Base-by-base conservation (phyloP, 495 filamentous ascomycete species). In the Penicillium turbatum region DNA sequence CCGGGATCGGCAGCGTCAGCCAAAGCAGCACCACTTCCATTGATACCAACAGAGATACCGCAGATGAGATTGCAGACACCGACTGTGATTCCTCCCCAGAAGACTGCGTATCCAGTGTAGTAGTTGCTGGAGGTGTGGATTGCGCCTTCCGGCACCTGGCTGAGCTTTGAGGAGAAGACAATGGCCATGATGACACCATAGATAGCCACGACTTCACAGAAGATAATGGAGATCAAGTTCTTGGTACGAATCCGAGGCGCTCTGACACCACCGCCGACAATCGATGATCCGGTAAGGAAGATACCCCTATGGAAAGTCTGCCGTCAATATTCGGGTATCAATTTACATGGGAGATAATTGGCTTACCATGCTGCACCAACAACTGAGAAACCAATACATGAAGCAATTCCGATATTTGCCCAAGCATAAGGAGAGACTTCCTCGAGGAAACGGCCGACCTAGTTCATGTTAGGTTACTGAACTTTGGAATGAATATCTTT, bases 151-250 rank as follows among this genome's bases (percentile, higher is more conserved):
- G 72, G 51, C 21, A 88, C 73, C 13, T 69, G 52, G 57, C 81
- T 80, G 51, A 99, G 70, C 66, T 96, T 93, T 29, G 92, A 76
- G 34, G 92, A 95, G 77, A 96, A 97, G 40, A 99, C 85, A 69
- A 99, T 99, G 55, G 92, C 86, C 89, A 97, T 97, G 74, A 99
- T 99, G 63, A 99, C 91, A 63, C 95, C 95, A 79, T 99, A 99
- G 69, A 99, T 99, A 65, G 95, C 95, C 56, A 99, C 95, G 59
- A 97, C 95, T 74, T 99, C 95, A 76, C 95, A 99, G 81, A 99
- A 99, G 76, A 99, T 97, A 76, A 99, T 97, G 60, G 95, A 97
- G 67, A 99, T 96, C 54, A 99, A 71, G 75, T 97, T 99, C 83
- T 99, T 99, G 48, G 95, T 99, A 61, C 92, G 87, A 68, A 99